Evolutionary conservation across 179 eudicot species (phyloP).

Genomic region (Silene vulgaris): DNA sequence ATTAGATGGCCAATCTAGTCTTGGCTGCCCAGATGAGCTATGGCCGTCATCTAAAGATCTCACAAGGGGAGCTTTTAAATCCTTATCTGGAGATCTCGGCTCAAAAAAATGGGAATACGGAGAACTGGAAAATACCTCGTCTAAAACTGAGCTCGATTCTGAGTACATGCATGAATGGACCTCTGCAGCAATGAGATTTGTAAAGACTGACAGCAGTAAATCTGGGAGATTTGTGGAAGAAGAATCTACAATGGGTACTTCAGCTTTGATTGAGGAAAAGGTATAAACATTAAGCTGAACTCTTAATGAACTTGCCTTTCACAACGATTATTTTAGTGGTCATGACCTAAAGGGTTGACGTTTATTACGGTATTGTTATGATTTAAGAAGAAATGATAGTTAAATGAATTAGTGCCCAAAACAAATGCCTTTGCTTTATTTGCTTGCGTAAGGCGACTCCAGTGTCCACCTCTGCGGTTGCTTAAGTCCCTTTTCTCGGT

Average conservation of each 20-base stretch:
- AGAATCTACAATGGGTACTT: conserved; percentile 30
- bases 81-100: conserved; percentile 39
- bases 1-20: conserved; percentile 50
- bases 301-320: not conserved
- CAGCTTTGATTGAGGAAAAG: conserved; percentile 39
- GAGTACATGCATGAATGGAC: conserved; percentile 35
- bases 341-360: not conserved
- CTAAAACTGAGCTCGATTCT: conserved; percentile 32
- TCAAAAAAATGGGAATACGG: conserved; percentile 42
- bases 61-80: conserved; percentile 33
- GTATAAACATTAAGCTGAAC: conserved; percentile 28
- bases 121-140: conserved; percentile 31
- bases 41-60: conserved; percentile 67
- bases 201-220: conserved; percentile 27
- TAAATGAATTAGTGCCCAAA: not conserved
- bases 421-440: not conserved
- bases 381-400: not conserved
- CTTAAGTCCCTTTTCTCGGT: no score
- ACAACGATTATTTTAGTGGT: conserved; percentile 1
- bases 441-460: not conserved
- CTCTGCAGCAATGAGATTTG: conserved; percentile 27
- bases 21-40: conserved; percentile 47
- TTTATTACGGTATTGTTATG: not conserved
- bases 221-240: conserved; percentile 28
- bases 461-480: no score